phyloP scores from a whole-genome alignment of 2,329 filamentous ascomycete genomes.

The Beauveria asiatica region DNA sequence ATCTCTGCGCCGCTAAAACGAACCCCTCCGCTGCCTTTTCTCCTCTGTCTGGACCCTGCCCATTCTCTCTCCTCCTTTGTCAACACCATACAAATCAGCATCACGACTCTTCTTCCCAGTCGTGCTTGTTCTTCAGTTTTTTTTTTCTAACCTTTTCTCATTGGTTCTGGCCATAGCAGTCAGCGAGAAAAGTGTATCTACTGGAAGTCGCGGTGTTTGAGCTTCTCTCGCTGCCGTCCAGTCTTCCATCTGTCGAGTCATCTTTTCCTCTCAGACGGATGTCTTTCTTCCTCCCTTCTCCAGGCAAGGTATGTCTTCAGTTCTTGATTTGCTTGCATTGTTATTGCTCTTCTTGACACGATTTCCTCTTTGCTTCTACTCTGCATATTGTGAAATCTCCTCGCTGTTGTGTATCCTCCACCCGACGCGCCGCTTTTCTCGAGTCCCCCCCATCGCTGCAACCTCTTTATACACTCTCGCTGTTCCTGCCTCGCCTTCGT shows the following conservation, averaged over 20 bases:
- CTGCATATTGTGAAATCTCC: neutral
- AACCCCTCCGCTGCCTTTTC: conserved; percentile 8
- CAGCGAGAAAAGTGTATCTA: conserved; percentile 7
- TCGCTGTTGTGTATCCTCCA: conserved; percentile 2
- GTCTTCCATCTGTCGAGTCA: neutral
- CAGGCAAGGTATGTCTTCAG: conserved; percentile 5
- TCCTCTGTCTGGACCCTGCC: conserved; percentile 8
- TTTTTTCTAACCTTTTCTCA: conserved; percentile 3
- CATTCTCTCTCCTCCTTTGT: conserved; percentile 2
- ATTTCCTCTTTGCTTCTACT: neutral
- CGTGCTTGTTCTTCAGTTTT: neutral
- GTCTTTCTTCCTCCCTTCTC: conserved; percentile 5
- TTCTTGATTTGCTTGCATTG: neutral
- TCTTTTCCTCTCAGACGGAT: conserved; percentile 5
- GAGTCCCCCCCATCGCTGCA: neutral
- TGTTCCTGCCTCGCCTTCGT: neutral
- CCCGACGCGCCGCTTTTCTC: neutral
- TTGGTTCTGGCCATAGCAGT: conserved; percentile 4
- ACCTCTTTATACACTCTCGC: neutral
- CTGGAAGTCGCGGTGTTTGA: neutral
- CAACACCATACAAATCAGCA: conserved; percentile 8
- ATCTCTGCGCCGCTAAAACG: conserved; percentile 8
- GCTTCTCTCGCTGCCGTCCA: neutral
- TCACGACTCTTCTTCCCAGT: conserved; percentile 9
- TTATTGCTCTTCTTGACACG: neutral